Percentiles rank a stretch among this genome's conserved stretches.
Evolutionary conservation across 768 basidiomycete genomes (phyloP).

Genomic region (Tylopilus sp.): DNA sequence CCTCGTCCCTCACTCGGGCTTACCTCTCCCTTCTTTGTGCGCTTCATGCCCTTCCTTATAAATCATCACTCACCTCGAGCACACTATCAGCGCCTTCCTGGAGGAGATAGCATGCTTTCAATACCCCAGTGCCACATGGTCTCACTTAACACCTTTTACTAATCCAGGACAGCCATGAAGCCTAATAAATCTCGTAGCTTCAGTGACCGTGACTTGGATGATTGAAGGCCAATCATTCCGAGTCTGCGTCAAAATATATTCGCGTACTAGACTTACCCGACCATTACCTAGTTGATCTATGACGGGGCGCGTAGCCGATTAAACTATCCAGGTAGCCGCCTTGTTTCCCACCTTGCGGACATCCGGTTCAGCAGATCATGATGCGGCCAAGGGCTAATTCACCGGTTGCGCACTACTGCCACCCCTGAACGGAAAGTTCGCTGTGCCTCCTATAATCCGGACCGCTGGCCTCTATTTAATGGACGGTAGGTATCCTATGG

Average conservation of each 20-base stretch:
- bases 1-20: neutral
- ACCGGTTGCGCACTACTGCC: no score
- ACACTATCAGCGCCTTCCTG: neutral
- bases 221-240: no score
- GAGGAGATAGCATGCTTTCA: neutral
- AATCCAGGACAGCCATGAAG: neutral
- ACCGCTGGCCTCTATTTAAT: neutral
- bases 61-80: neutral
- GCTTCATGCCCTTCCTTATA: neutral
- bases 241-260: no score
- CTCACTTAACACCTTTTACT: neutral
- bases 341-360: neutral
- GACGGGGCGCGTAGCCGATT: no score
- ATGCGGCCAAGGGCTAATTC: neutral
- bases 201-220: no score
- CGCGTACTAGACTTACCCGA: no score
- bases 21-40: neutral
- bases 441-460: neutral
- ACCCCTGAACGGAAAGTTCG: neutral
- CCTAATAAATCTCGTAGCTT: neutral
- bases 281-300: no score
- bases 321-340: no score
- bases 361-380: no score
- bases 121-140: neutral
- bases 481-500: neutral